Conservation (phyloP, 1,284 basidiomycete genomes). For the Microbotryum lychnidis-dioicae region DNA sequence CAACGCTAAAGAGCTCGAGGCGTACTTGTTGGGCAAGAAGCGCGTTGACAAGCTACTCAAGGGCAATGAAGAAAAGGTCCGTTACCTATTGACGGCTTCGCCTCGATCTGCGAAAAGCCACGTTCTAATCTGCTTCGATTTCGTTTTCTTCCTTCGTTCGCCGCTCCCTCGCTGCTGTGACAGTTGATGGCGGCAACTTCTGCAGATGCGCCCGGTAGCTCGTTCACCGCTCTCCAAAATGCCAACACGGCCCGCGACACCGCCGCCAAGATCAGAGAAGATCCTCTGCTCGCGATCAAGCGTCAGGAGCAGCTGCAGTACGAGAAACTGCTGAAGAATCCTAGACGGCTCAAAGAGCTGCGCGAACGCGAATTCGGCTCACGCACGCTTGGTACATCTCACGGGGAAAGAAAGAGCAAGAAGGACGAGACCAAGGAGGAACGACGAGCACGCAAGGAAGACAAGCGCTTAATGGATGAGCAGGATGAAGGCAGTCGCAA, state of each 20-base stretch:
- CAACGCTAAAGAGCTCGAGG: conserved; percentile 85
- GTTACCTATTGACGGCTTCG: neutral
- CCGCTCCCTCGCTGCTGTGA: neutral
- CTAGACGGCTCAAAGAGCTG: conserved; percentile 73
- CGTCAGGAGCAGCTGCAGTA: conserved; percentile 93
- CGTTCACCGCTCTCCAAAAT: conserved; percentile 82
- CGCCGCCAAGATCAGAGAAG: conserved; percentile 87
- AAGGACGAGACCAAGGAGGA: conserved; percentile 58
- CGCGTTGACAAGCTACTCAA: conserved; percentile 90
- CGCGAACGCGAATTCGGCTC: conserved; percentile 52
- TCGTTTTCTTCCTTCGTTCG: neutral
- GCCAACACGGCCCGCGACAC: conserved; percentile 85
- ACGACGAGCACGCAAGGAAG: conserved; percentile 49
- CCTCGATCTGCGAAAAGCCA: neutral
- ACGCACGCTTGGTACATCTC: conserved; percentile 53
- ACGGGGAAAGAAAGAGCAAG: conserved; percentile 54
- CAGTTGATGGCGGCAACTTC: conserved; percentile 16
- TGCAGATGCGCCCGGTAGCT: conserved; percentile 6
- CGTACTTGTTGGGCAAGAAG: conserved; percentile 97
- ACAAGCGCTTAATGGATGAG: conserved; percentile 46
- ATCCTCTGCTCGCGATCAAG: conserved; percentile 92
- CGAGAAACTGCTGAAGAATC: conserved; percentile 81
- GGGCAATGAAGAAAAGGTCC: conserved; percentile 62
- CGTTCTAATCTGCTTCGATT: conserved; percentile 44
- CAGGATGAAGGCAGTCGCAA: conserved; percentile 37